Evolutionary conservation across 139 green algal genomes (phyloP).

Genomic region (Closterium sp.): DNA sequence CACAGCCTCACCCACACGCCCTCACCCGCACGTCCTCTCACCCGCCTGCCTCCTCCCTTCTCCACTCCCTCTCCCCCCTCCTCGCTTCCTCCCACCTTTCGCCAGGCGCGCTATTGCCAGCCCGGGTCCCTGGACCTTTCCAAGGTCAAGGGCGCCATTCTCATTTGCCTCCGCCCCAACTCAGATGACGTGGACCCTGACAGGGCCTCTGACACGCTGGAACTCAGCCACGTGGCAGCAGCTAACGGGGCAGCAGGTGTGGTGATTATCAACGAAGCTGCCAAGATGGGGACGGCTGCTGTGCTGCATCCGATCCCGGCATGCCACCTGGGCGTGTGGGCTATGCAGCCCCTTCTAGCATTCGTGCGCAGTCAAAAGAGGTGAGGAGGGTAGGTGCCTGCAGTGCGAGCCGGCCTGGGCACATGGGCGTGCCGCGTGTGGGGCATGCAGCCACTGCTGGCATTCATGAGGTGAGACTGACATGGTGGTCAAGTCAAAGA

Average conservation of each 20-base stretch:
- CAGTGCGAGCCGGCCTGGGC: no score
- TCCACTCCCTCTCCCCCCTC: neutral
- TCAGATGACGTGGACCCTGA: neutral
- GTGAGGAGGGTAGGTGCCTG: no score
- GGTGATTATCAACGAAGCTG: neutral
- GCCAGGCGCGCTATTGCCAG: neutral
- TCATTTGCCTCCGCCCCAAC: neutral
- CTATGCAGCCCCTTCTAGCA: neutral
- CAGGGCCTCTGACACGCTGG: neutral
- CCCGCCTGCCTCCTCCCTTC: neutral
- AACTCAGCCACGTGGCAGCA: neutral
- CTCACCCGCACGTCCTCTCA: neutral
- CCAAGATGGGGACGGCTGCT: neutral
- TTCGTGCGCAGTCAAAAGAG: neutral
- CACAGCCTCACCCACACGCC: neutral
- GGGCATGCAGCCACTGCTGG: no score
- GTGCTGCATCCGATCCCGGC: neutral
- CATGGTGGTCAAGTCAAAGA: no score
- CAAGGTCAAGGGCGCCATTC: constrained; percentile 16
- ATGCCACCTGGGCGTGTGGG: neutral
- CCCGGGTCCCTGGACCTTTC: neutral
- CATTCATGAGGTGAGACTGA: no score
- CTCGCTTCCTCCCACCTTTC: no score
- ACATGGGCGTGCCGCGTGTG: no score
- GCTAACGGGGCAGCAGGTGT: neutral